These are phyloP conservation scores for Hyaloperonospora brassicae DNA, from an alignment of 352 stramenopile genomes.

Conservation along the genomic window DNA sequence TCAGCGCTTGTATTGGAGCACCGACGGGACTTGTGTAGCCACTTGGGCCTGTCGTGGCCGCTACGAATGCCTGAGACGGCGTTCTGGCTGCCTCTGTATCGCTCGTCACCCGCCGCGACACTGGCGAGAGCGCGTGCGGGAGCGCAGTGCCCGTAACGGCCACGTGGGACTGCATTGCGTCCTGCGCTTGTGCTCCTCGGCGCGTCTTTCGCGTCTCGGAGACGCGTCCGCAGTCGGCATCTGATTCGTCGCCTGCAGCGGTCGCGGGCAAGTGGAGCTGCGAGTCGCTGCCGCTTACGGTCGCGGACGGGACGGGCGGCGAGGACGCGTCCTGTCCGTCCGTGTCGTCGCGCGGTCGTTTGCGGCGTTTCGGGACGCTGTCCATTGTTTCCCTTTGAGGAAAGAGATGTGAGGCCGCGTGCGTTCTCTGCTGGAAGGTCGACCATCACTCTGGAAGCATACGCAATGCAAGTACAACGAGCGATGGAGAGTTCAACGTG, in stretches of 20 bases:
- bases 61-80: constrained; percentile 11
- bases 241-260: too few species aligned
- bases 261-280: too few species aligned
- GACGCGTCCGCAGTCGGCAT: constrained; percentile 3
- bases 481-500: constrained; percentile 7
- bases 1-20: neutral
- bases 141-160: neutral
- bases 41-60: constrained; percentile 9
- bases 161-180: too few species aligned
- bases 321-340: too few species aligned
- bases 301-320: too few species aligned
- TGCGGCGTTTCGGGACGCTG: constrained; percentile 15
- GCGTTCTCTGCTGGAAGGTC: constrained; percentile 4
- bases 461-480: neutral
- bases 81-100: constrained; percentile 12
- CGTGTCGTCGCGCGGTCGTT: too few species aligned
- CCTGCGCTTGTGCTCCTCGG: constrained; percentile 9
- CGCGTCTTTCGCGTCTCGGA: constrained; percentile 25
- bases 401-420: constrained; percentile 1
- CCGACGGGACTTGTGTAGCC: constrained; percentile 9
- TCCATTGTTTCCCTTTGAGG: constrained; percentile 24
- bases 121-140: constrained; percentile 3
- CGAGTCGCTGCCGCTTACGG: too few species aligned
- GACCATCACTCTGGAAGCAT: constrained; percentile 6
- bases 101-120: constrained; percentile 9